These are phyloP conservation scores for Iris pallida DNA, from an alignment of 116 monocot species.

Conservation along the genomic window DNA sequence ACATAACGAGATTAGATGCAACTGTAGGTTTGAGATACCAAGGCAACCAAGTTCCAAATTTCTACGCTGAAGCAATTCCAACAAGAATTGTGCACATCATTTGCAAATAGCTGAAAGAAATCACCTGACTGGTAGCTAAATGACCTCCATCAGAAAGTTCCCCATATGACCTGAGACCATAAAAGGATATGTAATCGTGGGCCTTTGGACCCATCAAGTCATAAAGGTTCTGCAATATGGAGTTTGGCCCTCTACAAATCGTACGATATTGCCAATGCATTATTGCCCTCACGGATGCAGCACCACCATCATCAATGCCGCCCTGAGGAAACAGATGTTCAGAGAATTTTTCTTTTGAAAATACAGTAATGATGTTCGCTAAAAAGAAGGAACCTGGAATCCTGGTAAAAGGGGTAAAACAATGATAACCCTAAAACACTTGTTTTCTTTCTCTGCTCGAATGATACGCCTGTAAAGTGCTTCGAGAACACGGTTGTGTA, in stretches of 20 bases:
- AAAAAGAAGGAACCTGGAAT: constrained; percentile 65
- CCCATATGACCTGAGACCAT: constrained; percentile 89
- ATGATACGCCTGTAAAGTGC: constrained; percentile 83
- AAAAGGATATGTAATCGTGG: constrained; percentile 91
- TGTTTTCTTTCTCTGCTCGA: constrained; percentile 80
- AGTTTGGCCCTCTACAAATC: constrained; percentile 88
- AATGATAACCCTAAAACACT: constrained; percentile 88
- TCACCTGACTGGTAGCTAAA: constrained; percentile 82
- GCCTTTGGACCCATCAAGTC: constrained; percentile 71
- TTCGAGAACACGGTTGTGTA: constrained; percentile 88
- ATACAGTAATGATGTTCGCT: background rate
- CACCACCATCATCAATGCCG: constrained; percentile 93
- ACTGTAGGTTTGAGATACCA: no score
- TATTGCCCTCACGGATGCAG: constrained; percentile 97
- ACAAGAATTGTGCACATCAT: no score
- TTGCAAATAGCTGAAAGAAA: background rate
- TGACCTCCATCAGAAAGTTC: constrained; percentile 65
- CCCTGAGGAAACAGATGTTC: constrained; percentile 39
- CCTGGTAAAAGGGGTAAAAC: constrained; percentile 95
- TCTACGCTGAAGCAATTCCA: no score
- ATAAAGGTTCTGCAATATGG: constrained; percentile 77
- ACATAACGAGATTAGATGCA: no score
- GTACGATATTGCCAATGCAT: constrained; percentile 98
- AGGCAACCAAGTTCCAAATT: no score
- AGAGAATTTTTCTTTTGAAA: background rate